phyloP scores from a whole-genome alignment of 345 rosid genomes.

The Tarenaya hassleriana region DNA sequence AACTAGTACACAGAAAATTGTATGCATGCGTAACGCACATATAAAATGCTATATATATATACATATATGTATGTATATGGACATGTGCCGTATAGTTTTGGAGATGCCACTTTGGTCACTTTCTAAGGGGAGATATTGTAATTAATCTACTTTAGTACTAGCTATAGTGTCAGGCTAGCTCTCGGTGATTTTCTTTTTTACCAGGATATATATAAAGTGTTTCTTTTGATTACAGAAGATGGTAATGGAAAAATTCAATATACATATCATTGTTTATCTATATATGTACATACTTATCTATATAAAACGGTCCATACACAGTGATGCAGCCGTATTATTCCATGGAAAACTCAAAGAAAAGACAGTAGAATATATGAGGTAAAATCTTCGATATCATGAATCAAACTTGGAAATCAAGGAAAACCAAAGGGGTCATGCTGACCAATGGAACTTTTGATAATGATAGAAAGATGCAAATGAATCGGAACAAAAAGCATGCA shows the following conservation, averaged over 20 bases:
- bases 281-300: too few species aligned
- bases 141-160: slow-evolving; percentile 2
- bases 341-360: too few species aligned
- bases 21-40: slow-evolving; percentile 13
- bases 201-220: too few species aligned
- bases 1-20: slow-evolving; percentile 8
- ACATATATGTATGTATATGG: background rate
- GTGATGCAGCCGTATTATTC: too few species aligned
- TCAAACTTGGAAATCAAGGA: too few species aligned
- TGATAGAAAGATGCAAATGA: slow-evolving; percentile 71
- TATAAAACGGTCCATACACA: too few species aligned
- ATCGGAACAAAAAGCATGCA: slow-evolving; percentile 77
- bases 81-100: background rate
- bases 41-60: slow-evolving; percentile 11
- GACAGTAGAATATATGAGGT: too few species aligned
- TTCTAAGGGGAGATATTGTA: slow-evolving; percentile 13
- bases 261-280: background rate
- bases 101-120: slow-evolving; percentile 18
- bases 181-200: background rate
- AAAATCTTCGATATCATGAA: too few species aligned
- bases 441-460: slow-evolving; percentile 44
- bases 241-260: background rate
- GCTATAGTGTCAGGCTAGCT: slow-evolving; percentile 7
- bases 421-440: slow-evolving; percentile 25
- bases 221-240: too few species aligned